Conservation (phyloP, 495 filamentous ascomycete species). For the Sporormia fimetaria region DNA sequence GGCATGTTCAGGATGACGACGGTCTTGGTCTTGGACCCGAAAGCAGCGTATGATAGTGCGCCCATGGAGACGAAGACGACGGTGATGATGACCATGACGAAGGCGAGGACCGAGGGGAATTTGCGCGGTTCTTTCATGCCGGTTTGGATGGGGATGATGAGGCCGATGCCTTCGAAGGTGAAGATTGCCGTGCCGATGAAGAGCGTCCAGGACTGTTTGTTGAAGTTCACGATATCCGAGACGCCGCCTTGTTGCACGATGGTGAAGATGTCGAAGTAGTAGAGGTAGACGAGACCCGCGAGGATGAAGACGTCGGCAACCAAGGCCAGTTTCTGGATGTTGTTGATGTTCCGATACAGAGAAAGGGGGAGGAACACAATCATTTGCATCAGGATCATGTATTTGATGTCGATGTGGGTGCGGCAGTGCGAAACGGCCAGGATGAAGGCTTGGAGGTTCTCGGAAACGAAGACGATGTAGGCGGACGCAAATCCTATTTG, state of each 20-base stretch:
- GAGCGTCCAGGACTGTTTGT: constrained; percentile 78
- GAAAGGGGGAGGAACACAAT: constrained; percentile 87
- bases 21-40: constrained; percentile 86
- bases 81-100: constrained; percentile 89
- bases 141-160: constrained; percentile 98
- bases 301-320: constrained; percentile 91
- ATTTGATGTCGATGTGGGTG: constrained; percentile 70
- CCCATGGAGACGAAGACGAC: constrained; percentile 84
- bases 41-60: constrained; percentile 88
- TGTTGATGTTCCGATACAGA: constrained; percentile 87
- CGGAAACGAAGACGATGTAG: constrained; percentile 96
- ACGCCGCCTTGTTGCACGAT: constrained; percentile 63
- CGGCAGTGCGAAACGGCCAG: constrained; percentile 70
- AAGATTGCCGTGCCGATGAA: constrained; percentile 99
- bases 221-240: constrained; percentile 77
- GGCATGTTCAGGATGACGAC: constrained; percentile 93
- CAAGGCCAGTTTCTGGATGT: constrained; percentile 68
- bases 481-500: constrained; percentile 92
- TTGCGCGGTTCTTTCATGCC: constrained; percentile 84
- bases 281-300: constrained; percentile 82
- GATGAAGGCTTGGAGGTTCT: constrained; percentile 92
- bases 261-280: constrained; percentile 89
- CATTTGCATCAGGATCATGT: constrained; percentile 84
- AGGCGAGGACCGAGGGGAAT: constrained; percentile 74
- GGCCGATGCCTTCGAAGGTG: constrained; percentile 92